Conservation (phyloP, 2,329 filamentous ascomycete species). For the Hypomyces perniciosus region DNA sequence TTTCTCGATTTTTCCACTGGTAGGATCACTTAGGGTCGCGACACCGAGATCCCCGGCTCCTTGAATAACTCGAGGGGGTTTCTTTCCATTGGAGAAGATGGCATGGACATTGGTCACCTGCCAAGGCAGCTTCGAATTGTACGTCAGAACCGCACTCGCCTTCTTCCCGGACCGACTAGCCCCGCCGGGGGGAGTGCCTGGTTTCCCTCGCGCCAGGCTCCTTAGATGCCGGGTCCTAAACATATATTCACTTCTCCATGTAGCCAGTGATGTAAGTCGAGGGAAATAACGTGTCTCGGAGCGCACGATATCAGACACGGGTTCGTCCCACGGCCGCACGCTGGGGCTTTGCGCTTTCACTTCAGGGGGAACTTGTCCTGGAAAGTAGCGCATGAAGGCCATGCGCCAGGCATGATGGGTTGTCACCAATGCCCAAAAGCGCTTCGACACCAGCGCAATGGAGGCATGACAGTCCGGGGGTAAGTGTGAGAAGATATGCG, state of each 20-base stretch:
- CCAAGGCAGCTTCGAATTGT: slow-evolving; percentile 76
- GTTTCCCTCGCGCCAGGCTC: slow-evolving; percentile 76
- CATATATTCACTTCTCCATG: slow-evolving; percentile 95
- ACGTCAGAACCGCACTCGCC: slow-evolving; percentile 70
- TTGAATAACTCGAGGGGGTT: slow-evolving; percentile 73
- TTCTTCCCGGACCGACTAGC: slow-evolving; percentile 53
- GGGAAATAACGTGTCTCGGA: slow-evolving; percentile 76
- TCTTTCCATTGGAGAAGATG: slow-evolving; percentile 66
- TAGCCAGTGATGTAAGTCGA: slow-evolving; percentile 74
- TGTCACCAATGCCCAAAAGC: slow-evolving; percentile 80
- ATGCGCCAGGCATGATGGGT: slow-evolving; percentile 91
- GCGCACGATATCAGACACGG: slow-evolving; percentile 50
- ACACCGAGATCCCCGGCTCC: slow-evolving; percentile 72
- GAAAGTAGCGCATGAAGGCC: slow-evolving; percentile 87
- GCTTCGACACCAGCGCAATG: slow-evolving; percentile 79
- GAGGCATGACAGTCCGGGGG: slow-evolving; percentile 76
- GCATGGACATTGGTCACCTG: slow-evolving; percentile 76
- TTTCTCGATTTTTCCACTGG: slow-evolving; percentile 65
- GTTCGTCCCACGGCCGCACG: slow-evolving; percentile 36
- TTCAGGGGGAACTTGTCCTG: slow-evolving; percentile 51
- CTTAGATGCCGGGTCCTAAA: slow-evolving; percentile 77
- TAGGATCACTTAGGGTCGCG: slow-evolving; percentile 77
- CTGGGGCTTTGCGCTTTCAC: slow-evolving; percentile 29
- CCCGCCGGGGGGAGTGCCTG: slow-evolving; percentile 48
- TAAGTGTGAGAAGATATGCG: slow-evolving; percentile 84